Base-by-base conservation (phyloP, 1,139 yeast genomes). In the Magnusiomyces clavatus region DNA sequence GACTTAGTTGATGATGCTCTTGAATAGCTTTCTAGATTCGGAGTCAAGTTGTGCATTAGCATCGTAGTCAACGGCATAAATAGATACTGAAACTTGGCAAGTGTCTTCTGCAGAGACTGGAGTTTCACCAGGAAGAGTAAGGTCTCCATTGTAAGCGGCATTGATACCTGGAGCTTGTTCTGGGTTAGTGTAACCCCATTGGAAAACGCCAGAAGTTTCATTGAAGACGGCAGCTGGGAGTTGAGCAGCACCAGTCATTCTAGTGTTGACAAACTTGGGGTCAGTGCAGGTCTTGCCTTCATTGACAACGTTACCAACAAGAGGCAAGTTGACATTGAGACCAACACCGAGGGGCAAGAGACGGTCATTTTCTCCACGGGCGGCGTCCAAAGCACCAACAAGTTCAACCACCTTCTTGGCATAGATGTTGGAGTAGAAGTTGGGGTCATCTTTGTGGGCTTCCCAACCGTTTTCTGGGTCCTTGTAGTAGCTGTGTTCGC, bases 251-350 rank as follows among this genome's bases (percentile, higher is more conserved):
- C 50, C 46, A 12, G 51, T 44, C 40, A 49, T 46, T 20, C 51
- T 41, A 20, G 50, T 39, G 51, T 34, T 35, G 29, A 46, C 45
- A 20, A 12, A 35, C 13, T n/a, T 29, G 36, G 51, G 51, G 35
- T 46, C 37, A 13, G 37, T 13, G 37, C 51, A 49, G 16, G 20
- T 5, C 19, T 35, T 16, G 20, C 16, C 20, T 24, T 24, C 31
- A 16, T 44, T 24, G 34, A 50, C 43, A 14, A 37, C 14, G 19
- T 31, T 34, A 6, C 51, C 51, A 43, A 49, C 51, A 14, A 17
- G 14, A 20, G 78, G 78, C 63, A 72, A 69, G 66, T 75, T 75
- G 55, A 75, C 77, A 59, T 71, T 72, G 49, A 75, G 56, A 49
- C 76, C 77, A 36, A 66, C 66, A 47, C 70, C 67, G 48, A 62